Base-by-base conservation (phyloP, 176 grass and related monocot genomes). In the Musa acuminata region DNA sequence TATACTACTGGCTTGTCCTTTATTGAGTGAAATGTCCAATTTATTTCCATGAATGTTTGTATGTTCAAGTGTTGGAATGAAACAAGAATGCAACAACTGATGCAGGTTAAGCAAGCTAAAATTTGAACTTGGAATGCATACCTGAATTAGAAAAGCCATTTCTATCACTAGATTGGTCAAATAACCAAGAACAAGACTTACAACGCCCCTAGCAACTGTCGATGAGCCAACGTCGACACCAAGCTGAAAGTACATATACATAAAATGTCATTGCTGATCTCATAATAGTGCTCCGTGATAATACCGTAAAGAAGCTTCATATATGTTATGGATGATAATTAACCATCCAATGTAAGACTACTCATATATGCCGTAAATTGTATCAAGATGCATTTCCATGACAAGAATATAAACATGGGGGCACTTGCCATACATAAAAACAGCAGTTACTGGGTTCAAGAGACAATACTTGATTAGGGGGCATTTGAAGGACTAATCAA, bases 161-260 rank as follows among this genome's bases (percentile, higher is more conserved):
- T 77, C 75, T 65, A 77, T 77, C 43, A 77, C 75, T 60, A 77
- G 75, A 77, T 77, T 77, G 20, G 49, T 77, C 75, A 77, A 25
- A 49, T 52, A 77, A 26, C 75, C 75, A 77, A 77, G 75, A 51
- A 77, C 75, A 65, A 77, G 75, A 64, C 75, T 77, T 14, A 77
- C 75, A 51, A 77, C 75, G 22, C 75, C 75, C 60, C 75, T 77
- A 64, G 60, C 75, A 65, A 77, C 75, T 10, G 75, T 77, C 1
- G 75, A 77, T 77, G 75, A 77, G 43, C 75, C 75, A 16, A 77
- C 19, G 4, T 77, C 75, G 25, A 77, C 49, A 13, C 75, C 75
- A 52, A 77, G 75, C 75, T 77, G 60, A 77, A 64, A 52, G 21
- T 66, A 65, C 75, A 65, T 4, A 51, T 16, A 53, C 17, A 51